Evolutionary conservation across 331 rosid genomes (phyloP).

Genomic region (Malus hybrid): DNA sequence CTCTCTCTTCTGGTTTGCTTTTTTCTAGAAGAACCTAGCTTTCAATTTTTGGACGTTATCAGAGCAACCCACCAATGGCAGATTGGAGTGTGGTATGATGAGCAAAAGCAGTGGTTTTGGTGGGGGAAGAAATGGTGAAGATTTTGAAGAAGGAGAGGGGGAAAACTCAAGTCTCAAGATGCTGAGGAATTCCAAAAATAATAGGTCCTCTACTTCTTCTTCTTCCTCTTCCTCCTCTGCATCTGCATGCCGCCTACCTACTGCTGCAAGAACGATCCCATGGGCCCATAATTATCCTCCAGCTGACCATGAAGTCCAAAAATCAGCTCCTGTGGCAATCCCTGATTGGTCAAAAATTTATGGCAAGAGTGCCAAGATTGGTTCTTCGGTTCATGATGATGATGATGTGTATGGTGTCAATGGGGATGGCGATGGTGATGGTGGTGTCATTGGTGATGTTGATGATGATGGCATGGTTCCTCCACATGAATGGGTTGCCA

Average conservation of each 20-base stretch:
- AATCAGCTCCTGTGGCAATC: constrained; percentile 56
- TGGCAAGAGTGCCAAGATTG: constrained; percentile 35
- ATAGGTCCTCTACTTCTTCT: neutral
- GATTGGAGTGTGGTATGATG: constrained; percentile 30
- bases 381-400: constrained; percentile 13
- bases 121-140: constrained; percentile 32
- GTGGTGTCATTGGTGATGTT: neutral
- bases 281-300: constrained; percentile 21
- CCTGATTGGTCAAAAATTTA: constrained; percentile 95
- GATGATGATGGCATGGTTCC: constrained; percentile 69
- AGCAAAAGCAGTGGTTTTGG: constrained; percentile 28
- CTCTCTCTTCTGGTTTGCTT: too few relatives aligned
- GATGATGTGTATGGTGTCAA: neutral
- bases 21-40: too few relatives aligned
- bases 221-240: constrained; percentile 9
- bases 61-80: constrained; percentile 43
- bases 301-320: constrained; percentile 27
- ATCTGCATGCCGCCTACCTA: constrained; percentile 36
- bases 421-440: neutral
- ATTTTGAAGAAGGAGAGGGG: constrained; percentile 51
- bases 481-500: constrained; percentile 96
- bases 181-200: too few relatives aligned
- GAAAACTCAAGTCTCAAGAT: too few relatives aligned
- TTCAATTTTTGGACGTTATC: neutral
- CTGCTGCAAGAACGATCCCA: constrained; percentile 46